Evolutionary conservation across 2,329 filamentous ascomycete genomes (phyloP).

Genomic region (Delphinella strobiligena): DNA sequence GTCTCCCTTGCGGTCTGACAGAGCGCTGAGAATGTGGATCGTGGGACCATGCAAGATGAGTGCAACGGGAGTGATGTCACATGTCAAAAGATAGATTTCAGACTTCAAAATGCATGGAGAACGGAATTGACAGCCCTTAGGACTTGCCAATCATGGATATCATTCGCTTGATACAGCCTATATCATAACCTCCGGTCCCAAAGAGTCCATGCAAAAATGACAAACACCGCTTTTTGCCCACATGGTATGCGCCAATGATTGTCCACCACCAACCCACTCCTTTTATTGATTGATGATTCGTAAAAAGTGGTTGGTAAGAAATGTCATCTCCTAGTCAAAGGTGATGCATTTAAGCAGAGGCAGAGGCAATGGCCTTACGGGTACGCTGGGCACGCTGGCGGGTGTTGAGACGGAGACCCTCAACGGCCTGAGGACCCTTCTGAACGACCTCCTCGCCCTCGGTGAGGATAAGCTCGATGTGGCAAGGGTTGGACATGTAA

Average conservation of each 20-base stretch:
- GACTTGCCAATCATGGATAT: too few species aligned
- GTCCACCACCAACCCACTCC: too few species aligned
- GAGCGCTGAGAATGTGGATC: too few species aligned
- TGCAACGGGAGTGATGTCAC: too few species aligned
- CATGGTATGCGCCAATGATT: too few species aligned
- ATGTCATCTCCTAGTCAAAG: too few species aligned
- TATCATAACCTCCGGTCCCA: not conserved
- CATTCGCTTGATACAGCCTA: not conserved
- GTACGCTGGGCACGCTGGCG: constrained; percentile 73
- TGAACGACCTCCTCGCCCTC: constrained; percentile 92
- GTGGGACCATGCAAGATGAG: too few species aligned
- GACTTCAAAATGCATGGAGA: not conserved
- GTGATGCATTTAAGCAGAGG: constrained; percentile 16
- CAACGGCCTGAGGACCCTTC: constrained; percentile 63
- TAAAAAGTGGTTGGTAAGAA: too few species aligned
- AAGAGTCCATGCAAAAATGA: not conserved
- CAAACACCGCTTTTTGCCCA: not conserved
- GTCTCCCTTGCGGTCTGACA: too few species aligned
- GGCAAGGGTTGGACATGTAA: constrained; percentile 99
- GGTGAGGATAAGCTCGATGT: constrained; percentile 99
- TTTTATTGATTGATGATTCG: too few species aligned
- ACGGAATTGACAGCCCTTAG: too few species aligned
- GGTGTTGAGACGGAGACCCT: constrained; percentile 58
- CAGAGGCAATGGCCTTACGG: constrained; percentile 47
- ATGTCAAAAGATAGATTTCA: too few species aligned